phyloP scores from a whole-genome alignment of 1,139 yeast species.

The Magnusiomyces ingens region DNA sequence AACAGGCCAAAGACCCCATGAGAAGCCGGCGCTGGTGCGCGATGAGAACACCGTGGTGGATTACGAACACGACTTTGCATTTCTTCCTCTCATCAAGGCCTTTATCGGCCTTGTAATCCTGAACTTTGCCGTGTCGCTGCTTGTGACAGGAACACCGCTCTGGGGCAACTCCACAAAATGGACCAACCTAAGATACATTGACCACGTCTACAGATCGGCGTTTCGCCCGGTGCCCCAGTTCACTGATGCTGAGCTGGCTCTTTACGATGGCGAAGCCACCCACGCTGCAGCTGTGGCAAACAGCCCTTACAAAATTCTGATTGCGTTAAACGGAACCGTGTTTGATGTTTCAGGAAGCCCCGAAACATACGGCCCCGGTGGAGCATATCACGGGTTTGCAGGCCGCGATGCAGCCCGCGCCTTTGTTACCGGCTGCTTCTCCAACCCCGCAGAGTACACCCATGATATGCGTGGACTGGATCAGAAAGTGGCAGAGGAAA shows the following conservation, averaged over 20 bases:
- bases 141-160: constrained; percentile 31
- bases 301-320: constrained; percentile 46
- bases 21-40: background rate
- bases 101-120: constrained; percentile 44
- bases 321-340: constrained; percentile 61
- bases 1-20: no score
- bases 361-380: constrained; percentile 57
- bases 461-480: constrained; percentile 60
- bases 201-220: constrained; percentile 25
- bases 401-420: constrained; percentile 73
- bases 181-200: constrained; percentile 41
- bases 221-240: constrained; percentile 23
- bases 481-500: constrained; percentile 26
- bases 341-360: constrained; percentile 60
- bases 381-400: constrained; percentile 53
- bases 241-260: constrained; percentile 44
- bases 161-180: constrained; percentile 47
- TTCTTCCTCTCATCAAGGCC: constrained; percentile 41
- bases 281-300: constrained; percentile 21
- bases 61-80: constrained; percentile 18
- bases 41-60: constrained; percentile 13
- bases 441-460: constrained; percentile 41
- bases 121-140: constrained; percentile 39
- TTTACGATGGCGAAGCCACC: constrained; percentile 44
- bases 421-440: constrained; percentile 70